phyloP scores from a whole-genome alignment of 768 basidiomycete genomes.

The Dentipellis fragilis region DNA sequence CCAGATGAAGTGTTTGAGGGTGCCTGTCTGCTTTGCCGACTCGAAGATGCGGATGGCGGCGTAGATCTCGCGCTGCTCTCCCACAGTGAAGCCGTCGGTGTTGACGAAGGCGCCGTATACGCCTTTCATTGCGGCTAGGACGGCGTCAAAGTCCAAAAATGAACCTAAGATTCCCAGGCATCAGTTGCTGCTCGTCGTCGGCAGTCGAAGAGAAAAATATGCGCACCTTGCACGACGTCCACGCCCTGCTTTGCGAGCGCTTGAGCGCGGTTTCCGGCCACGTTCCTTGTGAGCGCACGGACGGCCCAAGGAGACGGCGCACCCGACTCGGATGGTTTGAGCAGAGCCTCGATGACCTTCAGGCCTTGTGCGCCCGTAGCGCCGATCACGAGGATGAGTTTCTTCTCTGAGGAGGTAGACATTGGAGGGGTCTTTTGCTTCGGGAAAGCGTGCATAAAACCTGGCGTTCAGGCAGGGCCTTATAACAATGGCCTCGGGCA shows the following conservation, averaged over 20 bases:
- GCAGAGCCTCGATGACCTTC: not conserved
- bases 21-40: constrained; percentile 6
- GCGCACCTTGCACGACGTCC: not conserved
- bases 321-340: not conserved
- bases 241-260: not conserved
- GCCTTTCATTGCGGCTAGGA: constrained; percentile 3
- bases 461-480: no score
- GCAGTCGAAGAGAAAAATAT: not conserved
- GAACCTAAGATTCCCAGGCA: constrained; percentile 4
- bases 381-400: not conserved
- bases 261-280: not conserved
- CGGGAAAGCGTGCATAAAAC: no score
- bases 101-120: constrained; percentile 13
- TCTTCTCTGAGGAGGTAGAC: not conserved
- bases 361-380: not conserved
- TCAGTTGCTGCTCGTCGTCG: no score
- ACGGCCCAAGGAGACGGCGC: not conserved
- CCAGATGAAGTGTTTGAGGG: constrained; percentile 14
- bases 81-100: constrained; percentile 11
- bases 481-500: no score
- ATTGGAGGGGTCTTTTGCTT: no score
- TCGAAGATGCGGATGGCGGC: constrained; percentile 14
- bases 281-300: not conserved
- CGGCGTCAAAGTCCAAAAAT: constrained; percentile 7
- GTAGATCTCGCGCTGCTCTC: constrained; percentile 10